These are phyloP conservation scores for Magnaporthiopsis incrustans DNA, from an alignment of 2,329 filamentous ascomycete species.

Conservation along the genomic window DNA sequence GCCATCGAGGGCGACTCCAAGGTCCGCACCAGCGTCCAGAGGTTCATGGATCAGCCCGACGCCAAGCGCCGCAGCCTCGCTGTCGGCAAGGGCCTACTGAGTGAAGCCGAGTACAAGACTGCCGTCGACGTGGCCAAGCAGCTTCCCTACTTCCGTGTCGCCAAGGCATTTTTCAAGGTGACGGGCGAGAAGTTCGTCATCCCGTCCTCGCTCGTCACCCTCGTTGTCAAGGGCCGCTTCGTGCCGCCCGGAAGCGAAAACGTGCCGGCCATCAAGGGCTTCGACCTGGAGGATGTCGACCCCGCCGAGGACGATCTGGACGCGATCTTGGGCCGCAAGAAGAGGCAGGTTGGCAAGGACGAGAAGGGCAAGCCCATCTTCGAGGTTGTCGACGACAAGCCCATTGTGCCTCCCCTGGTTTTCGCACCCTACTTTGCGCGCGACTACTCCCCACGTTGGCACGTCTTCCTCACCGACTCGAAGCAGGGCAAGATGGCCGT, in stretches of 20 bases:
- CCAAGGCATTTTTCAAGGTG: conserved; percentile 97
- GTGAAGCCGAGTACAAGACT: conserved; percentile 66
- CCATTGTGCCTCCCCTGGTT: conserved; percentile 73
- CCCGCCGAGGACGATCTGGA: conserved; percentile 88
- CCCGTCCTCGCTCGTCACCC: conserved; percentile 82
- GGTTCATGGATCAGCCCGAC: conserved; percentile 81
- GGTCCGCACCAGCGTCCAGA: conserved; percentile 69
- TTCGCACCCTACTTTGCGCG: conserved; percentile 86
- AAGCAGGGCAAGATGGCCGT: conserved; percentile 96
- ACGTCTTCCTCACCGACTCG: conserved; percentile 87
- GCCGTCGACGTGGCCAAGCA: conserved; percentile 73
- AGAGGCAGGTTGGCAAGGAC: conserved; percentile 46
- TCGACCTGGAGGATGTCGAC: conserved; percentile 84
- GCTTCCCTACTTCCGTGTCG: conserved; percentile 74
- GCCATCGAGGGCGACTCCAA: conserved; percentile 69
- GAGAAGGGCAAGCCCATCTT: conserved; percentile 47
- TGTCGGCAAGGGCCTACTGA: conserved; percentile 63
- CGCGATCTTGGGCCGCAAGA: conserved; percentile 70
- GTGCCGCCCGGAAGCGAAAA: conserved; percentile 76
- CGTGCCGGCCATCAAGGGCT: conserved; percentile 65
- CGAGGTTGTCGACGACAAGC: conserved; percentile 47
- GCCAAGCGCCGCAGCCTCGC: conserved; percentile 62
- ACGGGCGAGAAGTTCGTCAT: conserved; percentile 89
- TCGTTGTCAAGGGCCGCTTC: conserved; percentile 91
- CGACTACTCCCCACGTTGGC: conserved; percentile 85